phyloP scores from a whole-genome alignment of 2,329 filamentous ascomycete genomes.

The Coleophoma cylindrospora region DNA sequence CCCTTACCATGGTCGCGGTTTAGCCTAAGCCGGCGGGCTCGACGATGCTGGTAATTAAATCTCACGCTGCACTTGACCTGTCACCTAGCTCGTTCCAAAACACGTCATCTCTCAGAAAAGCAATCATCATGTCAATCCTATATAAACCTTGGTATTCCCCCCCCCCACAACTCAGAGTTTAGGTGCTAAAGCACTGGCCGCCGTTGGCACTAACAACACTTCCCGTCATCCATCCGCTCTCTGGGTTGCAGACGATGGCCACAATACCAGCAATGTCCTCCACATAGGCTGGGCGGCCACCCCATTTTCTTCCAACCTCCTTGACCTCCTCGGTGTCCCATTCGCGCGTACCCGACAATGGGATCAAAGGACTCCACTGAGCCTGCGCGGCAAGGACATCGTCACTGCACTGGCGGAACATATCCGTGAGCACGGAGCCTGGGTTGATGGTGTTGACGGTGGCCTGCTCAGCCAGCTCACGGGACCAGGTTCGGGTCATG shows the following conservation, averaged over 20 bases:
- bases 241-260: constrained; percentile 65
- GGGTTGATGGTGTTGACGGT: constrained; percentile 62
- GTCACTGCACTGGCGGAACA: constrained; percentile 50
- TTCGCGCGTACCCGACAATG: constrained; percentile 55
- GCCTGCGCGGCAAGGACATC: constrained; percentile 52
- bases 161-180: background rate
- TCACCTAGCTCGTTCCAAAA: too few relatives aligned
- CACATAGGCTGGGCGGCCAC: constrained; percentile 55
- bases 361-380: constrained; percentile 55
- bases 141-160: background rate
- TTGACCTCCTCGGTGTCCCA: constrained; percentile 57
- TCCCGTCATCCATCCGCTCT: constrained; percentile 69
- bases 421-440: constrained; percentile 56
- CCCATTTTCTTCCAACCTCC: constrained; percentile 44
- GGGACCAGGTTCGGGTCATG: constrained; percentile 60
- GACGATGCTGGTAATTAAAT: too few relatives aligned
- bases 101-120: too few relatives aligned
- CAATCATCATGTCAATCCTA: background rate
- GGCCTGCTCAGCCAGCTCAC: constrained; percentile 51
- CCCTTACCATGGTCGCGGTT: too few relatives aligned
- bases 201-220: constrained; percentile 75
- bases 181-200: constrained; percentile 51
- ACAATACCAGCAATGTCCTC: constrained; percentile 69
- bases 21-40: too few relatives aligned
- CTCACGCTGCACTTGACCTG: too few relatives aligned